Evolutionary conservation across 345 rosid species (phyloP), one percentile per base, ranked within the genome.

Genomic region (Chamaenerion angustifolium): DNA sequence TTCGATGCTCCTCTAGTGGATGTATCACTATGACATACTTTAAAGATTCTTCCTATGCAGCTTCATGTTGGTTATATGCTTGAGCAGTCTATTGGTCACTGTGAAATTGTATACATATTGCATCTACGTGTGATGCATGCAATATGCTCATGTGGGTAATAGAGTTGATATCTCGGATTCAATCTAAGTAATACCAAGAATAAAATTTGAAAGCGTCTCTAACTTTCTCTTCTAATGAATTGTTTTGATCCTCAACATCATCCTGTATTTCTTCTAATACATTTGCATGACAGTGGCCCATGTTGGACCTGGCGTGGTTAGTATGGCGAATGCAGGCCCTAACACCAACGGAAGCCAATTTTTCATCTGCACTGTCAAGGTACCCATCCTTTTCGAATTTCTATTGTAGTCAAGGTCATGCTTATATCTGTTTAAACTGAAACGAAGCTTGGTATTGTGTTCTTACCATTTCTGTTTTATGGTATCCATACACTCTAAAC

Each of bases 321-420:
- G 99, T 56, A 93, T 93, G 99, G 99, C 97, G 53, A 93, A 93
- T 77, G 97, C 97, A 51, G 97, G 99, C 49, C 96, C 99, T 27
- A 88, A 93, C 69, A 93, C 99, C 55, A 93, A 93, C 45, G 97
- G 99, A 31, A 93, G 99, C 65, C 97, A 93, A 56, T 88, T 93
- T 68, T 93, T 93, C 59, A 85, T 93, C 63, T 88, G 99, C 78
- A 93, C 97, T 23, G 94, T 88, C 54, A 81, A 78, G 95, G 99
- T 93, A 82, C 45, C 55, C 37, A 53, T 37, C 16, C 17, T 42
- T 11, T 40, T 45, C 25, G 27, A 25, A 13, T 46, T 2, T 50
- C 11, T 21, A 40, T 37, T 4, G 10, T 12, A 13, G 42, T 14
- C 12, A 10, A 15, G 21, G n/a, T 0, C 4, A 53, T 11, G 46